Conservation (phyloP, 129 eudicot genomes). For the Solidago caesia region DNA sequence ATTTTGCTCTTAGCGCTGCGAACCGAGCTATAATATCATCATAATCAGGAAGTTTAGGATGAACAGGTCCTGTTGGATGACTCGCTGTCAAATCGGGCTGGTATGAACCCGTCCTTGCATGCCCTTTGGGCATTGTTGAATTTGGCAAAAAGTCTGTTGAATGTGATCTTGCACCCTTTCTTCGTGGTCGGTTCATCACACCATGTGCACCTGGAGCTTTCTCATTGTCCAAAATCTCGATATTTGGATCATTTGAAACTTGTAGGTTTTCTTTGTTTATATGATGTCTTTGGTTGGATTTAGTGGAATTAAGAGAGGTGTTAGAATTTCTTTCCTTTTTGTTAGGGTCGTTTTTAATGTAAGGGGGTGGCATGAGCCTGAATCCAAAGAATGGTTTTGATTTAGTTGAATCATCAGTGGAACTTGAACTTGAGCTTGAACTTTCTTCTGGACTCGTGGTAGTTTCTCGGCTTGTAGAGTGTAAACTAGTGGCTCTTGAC, state of each 20-base stretch:
- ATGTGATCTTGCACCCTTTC: slow-evolving; percentile 35
- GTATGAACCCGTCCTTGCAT: slow-evolving; percentile 27
- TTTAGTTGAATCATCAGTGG: slow-evolving; percentile 31
- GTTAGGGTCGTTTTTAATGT: slow-evolving; percentile 28
- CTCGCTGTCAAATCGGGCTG: slow-evolving; percentile 24
- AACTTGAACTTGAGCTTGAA: slow-evolving; percentile 21
- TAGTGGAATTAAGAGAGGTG: not conserved
- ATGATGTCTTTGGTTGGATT: slow-evolving; percentile 17
- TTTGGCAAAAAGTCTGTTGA: slow-evolving; percentile 26
- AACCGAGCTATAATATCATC: slow-evolving; percentile 49
- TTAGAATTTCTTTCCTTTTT: slow-evolving; percentile 1
- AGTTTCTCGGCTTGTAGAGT: slow-evolving; percentile 26
- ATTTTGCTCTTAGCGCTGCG: not conserved
- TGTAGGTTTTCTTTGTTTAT: slow-evolving; percentile 36
- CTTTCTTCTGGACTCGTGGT: slow-evolving; percentile 21
- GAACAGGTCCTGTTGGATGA: slow-evolving; percentile 35
- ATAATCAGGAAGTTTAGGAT: slow-evolving; percentile 67
- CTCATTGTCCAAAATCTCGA: slow-evolving; percentile 11
- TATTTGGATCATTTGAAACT: slow-evolving; percentile 5
- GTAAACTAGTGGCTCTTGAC: slow-evolving; percentile 28
- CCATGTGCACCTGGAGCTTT: not conserved
- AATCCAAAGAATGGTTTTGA: slow-evolving; percentile 28
- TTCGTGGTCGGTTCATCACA: slow-evolving; percentile 15
- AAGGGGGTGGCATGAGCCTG: slow-evolving; percentile 47
- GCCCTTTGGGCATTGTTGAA: slow-evolving; percentile 31